Percentiles rank a stretch among this genome's conserved stretches.
phyloP scores from a whole-genome alignment of 2,329 filamentous ascomycete species.

The Fusarium nisikadoi region DNA sequence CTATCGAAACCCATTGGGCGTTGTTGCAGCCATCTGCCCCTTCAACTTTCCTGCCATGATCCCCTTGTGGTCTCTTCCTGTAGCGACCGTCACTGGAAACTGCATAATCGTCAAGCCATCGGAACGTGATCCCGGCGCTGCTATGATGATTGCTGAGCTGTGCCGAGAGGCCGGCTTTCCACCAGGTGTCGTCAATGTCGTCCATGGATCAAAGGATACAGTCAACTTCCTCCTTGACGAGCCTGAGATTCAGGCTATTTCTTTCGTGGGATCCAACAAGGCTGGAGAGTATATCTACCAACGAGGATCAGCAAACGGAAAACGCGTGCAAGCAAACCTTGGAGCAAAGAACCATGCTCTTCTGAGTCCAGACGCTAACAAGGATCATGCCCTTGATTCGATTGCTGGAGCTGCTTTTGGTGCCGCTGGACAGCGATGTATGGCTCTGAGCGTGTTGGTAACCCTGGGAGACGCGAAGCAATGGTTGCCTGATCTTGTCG shows the following conservation, averaged over 20 bases:
- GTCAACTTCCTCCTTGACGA: constrained; percentile 85
- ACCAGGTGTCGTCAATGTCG: constrained; percentile 78
- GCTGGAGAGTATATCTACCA: constrained; percentile 84
- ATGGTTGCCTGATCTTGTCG: constrained; percentile 79
- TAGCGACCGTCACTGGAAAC: constrained; percentile 82
- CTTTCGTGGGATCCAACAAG: constrained; percentile 83
- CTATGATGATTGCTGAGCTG: constrained; percentile 82
- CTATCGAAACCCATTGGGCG: constrained; percentile 78
- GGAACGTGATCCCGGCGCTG: constrained; percentile 80
- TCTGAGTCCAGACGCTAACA: constrained; percentile 82
- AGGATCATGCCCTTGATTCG: constrained; percentile 81
- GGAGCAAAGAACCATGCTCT: constrained; percentile 87
- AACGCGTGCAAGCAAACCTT: constrained; percentile 83
- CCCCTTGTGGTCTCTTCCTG: constrained; percentile 82
- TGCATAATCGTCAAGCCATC: constrained; percentile 83
- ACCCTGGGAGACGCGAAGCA: constrained; percentile 79
- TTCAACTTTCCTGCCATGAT: constrained; percentile 92
- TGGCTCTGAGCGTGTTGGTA: constrained; percentile 81
- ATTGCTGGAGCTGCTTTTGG: constrained; percentile 85
- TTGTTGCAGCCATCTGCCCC: constrained; percentile 82
- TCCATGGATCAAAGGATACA: constrained; percentile 78
- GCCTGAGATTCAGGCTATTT: constrained; percentile 81
- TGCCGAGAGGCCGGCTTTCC: constrained; percentile 80
- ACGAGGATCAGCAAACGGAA: constrained; percentile 79
- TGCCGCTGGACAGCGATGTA: constrained; percentile 82